Percentiles rank a stretch among this genome's conserved stretches.
phyloP scores from a whole-genome alignment of 257 asterid genomes.

The Nicotiana sylvestris region DNA sequence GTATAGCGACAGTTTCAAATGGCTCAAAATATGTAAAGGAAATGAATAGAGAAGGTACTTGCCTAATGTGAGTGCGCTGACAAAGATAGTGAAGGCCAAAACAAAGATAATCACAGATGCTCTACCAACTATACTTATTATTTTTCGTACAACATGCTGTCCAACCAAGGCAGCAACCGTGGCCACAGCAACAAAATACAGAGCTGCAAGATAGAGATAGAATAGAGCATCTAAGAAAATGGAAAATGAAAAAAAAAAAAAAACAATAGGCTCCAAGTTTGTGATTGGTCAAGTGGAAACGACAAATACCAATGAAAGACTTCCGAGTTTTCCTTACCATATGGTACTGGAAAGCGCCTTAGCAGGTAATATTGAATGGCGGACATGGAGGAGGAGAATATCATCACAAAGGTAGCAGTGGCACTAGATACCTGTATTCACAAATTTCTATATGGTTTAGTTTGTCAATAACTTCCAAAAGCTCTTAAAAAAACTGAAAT shows the following conservation, averaged over 20 bases:
- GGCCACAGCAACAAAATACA: constrained; percentile 49
- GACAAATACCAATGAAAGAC: background rate
- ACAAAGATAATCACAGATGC: constrained; percentile 67
- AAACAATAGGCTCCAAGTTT: background rate
- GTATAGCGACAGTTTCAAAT: background rate
- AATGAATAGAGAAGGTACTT: constrained; percentile 15
- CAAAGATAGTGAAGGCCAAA: constrained; percentile 54
- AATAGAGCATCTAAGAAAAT: background rate
- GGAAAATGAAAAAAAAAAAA: background rate
- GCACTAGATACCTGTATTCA: constrained; percentile 54
- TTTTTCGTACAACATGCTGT: constrained; percentile 53
- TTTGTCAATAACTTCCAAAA: background rate
- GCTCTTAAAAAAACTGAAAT: background rate
- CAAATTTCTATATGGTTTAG: background rate
- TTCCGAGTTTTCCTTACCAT: constrained; percentile 27
- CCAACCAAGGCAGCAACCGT: constrained; percentile 54
- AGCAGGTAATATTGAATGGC: constrained; percentile 51
- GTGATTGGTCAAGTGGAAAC: background rate
- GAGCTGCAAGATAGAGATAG: constrained; percentile 31
- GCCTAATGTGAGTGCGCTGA: constrained; percentile 64
- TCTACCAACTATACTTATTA: constrained; percentile 49
- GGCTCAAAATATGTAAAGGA: background rate
- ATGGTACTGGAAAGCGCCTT: constrained; percentile 45
- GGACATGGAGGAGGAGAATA: constrained; percentile 60
- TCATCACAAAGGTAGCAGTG: constrained; percentile 52